Percentiles rank a stretch among this genome's conserved stretches.
Conservation (phyloP, 108 stramenopile genomes). For the Epithemia pelagica region DNA sequence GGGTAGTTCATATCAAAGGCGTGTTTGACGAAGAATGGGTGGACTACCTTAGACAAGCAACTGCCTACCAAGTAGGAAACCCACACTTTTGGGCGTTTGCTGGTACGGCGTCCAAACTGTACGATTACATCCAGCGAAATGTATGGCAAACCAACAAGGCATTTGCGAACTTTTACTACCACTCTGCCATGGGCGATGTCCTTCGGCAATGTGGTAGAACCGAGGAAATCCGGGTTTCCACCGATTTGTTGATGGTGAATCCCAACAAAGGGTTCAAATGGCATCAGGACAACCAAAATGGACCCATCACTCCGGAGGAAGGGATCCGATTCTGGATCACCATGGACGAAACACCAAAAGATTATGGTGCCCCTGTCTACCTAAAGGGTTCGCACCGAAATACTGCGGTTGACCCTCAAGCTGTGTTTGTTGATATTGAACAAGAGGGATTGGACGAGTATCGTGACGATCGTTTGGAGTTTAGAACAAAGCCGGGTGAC, state of each 20-base stretch:
- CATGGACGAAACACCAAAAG: slow-evolving; percentile 88
- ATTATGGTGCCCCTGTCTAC: slow-evolving; percentile 89
- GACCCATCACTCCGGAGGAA: slow-evolving; percentile 82
- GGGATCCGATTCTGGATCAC: slow-evolving; percentile 90
- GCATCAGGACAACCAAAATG: slow-evolving; percentile 94
- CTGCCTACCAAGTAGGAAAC: slow-evolving; percentile 63
- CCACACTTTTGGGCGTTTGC: slow-evolving; percentile 93
- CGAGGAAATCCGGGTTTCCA: slow-evolving; percentile 78
- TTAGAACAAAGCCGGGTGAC: slow-evolving; percentile 85
- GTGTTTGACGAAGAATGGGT: slow-evolving; percentile 87
- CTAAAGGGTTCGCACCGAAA: slow-evolving; percentile 85
- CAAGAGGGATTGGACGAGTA: slow-evolving; percentile 74
- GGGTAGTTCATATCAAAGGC: slow-evolving; percentile 76
- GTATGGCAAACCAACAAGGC: slow-evolving; percentile 89
- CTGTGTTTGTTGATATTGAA: slow-evolving; percentile 87
- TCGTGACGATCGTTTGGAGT: slow-evolving; percentile 51
- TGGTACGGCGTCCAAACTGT: slow-evolving; percentile 84
- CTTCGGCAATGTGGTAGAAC: slow-evolving; percentile 77
- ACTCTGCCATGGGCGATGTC: slow-evolving; percentile 82
- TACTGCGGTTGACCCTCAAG: slow-evolving; percentile 57
- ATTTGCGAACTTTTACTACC: slow-evolving; percentile 87
- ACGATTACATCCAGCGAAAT: slow-evolving; percentile 92
- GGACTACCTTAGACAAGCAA: slow-evolving; percentile 72
- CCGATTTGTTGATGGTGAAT: slow-evolving; percentile 91
- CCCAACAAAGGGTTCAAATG: slow-evolving; percentile 95